Evolutionary conservation across 2,329 filamentous ascomycete genomes (phyloP), one percentile per base, ranked within the genome.

Genomic region (Neopestalotiopsis sp.): DNA sequence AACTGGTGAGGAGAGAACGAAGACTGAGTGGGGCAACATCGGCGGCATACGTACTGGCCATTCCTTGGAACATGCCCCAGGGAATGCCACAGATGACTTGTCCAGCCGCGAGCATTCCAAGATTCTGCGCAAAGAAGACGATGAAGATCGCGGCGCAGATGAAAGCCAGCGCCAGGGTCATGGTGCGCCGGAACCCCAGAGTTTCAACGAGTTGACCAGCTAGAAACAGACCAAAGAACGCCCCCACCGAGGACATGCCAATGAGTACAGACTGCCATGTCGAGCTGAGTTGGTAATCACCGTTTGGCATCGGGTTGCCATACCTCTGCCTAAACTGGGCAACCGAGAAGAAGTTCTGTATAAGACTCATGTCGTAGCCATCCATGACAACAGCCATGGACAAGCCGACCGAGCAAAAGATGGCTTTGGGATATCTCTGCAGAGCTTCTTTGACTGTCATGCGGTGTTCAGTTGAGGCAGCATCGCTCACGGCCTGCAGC

Each of bases 221-320:
- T n/a, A 82, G 65, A 40, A 81, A 74, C 4, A 83, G 74, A 1
- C 84, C 84, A 1, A 83, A 49, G 28, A 86, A 82, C 52, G 80
- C 77, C 2, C 84, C 84, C 3, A 81, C 77, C n/a, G 77, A 74
- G 0, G 79, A 78, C 5, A 79, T 83, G 34, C 81, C 82, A 10
- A 75, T 76, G 4, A 85, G 72, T 1, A 77, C 81, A 2, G 81
- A 78, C 71, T 85, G 83, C 84, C 84, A 85, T n/a, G 77, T 70
- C 1, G 81, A 78, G 3, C 79, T 75, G 24, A 85, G 73, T 69
- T 82, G 75, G 45, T 17, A 7, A 10, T 38, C 34, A 28, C 3
- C 63, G 30, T 17, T 67, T 52, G 3, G 71, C 34, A 38, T 7
- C 34, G 34, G 10, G 14, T n/a, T 7, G 7, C 24, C 52, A 57